Base-by-base conservation (phyloP, 2,329 filamentous ascomycete genomes). In the Ophiocordyceps robertsii region DNA sequence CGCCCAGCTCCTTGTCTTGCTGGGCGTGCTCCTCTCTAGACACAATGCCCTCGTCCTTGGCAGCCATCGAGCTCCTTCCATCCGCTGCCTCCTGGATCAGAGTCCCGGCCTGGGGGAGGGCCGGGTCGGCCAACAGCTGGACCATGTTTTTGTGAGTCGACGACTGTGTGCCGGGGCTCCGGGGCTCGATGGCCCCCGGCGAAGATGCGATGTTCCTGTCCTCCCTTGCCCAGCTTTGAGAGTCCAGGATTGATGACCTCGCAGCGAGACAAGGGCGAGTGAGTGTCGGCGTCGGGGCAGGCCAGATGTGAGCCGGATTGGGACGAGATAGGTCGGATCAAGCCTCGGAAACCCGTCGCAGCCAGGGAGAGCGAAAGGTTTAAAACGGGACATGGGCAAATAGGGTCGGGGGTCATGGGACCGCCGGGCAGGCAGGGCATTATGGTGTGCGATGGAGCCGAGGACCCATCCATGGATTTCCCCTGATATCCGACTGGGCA, bases 11-110 rank as follows among this genome's bases (percentile, higher is more conserved):
- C 43, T 55, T 60, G 43, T 61, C 55, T 46, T 59, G 61, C 33
- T 57, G 54, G 16, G 53, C 53, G 43, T 68, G 61, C 41, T 71
- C 68, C 44, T 71, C 67, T 29, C 61, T 55, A 38, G 56, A 59
- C 53, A 62, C 59, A 30, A 56, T 45, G 39, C 38, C 40, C 29
- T 49, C 51, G 21, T 46, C 42, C 43, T 43, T 44, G 29, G 16
- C 40, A 17, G 27, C 44, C 37, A 41, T 16, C 46, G 45, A 37
- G 46, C 37, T 16, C 48, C 49, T 45, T 12, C 36, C 44, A 31
- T 58, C 50, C 21, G 45, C 42, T 17, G 46, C 42, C 37, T 58
- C 56, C 17, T 53, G 47, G 37, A 45, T 45, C 9, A 50, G 46
- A 31, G 46, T 51, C 40, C 52, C 51, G 31, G 46, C 43, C 32